These are phyloP conservation scores for Botryotinia globosa DNA, from an alignment of 2,329 filamentous ascomycete genomes.

Conservation along the genomic window DNA sequence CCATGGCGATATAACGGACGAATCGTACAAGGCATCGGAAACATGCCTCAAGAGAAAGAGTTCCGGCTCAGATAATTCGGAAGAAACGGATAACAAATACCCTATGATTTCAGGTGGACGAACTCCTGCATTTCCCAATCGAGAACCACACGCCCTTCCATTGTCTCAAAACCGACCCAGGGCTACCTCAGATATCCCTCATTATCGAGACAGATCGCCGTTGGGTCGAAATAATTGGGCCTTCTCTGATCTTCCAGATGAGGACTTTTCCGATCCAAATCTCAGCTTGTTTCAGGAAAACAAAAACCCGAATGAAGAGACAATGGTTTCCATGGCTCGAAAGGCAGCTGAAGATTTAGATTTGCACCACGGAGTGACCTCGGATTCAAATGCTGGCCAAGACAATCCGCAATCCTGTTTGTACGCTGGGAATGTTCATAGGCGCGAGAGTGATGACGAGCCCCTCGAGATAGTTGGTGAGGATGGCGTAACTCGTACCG, in stretches of 20 bases:
- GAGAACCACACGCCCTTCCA: constrained; percentile 4
- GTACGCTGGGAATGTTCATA: too few relatives aligned
- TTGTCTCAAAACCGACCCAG: constrained; percentile 43
- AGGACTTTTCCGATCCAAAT: constrained; percentile 17
- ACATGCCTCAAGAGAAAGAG: background rate
- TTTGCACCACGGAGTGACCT: constrained; percentile 3
- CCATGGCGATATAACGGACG: background rate
- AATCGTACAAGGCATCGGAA: background rate
- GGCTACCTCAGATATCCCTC: constrained; percentile 57
- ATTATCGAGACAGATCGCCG: constrained; percentile 47
- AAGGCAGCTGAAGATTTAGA: constrained; percentile 9
- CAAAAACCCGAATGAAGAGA: background rate
- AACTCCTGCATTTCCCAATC: constrained; percentile 4
- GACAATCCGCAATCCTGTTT: background rate
- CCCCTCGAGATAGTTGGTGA: constrained; percentile 25
- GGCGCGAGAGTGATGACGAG: constrained; percentile 4
- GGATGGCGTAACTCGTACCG: constrained; percentile 27
- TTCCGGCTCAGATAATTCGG: background rate
- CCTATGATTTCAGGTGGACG: constrained; percentile 7
- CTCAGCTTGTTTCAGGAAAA: background rate
- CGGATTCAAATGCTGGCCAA: background rate
- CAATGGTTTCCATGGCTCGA: constrained; percentile 7
- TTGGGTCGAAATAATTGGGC: constrained; percentile 61
- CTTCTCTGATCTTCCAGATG: constrained; percentile 46
- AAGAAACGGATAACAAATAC: background rate